Evolutionary conservation across 345 rosid genomes (phyloP).

Genomic region (Murraya koenigii): DNA sequence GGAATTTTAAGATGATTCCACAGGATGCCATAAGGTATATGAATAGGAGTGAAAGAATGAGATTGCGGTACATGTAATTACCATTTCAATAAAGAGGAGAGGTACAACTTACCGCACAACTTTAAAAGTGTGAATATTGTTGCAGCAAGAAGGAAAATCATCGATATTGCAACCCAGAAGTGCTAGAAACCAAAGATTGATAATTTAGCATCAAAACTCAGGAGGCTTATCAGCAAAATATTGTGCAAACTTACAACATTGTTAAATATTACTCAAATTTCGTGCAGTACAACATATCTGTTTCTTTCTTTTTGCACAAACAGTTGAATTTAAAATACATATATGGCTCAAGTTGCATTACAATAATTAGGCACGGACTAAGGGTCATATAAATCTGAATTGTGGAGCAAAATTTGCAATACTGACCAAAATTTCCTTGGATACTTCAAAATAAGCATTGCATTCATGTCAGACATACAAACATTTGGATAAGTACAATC

Average conservation of each 20-base stretch:
- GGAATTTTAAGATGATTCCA: background rate
- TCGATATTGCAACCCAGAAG: slow-evolving; percentile 90
- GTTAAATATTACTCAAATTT: background rate
- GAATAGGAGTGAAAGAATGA: background rate
- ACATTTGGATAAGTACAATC: background rate
- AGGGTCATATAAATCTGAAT: background rate
- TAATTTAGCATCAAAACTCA: slow-evolving; percentile 23
- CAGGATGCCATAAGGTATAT: background rate
- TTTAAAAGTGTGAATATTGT: slow-evolving; percentile 84
- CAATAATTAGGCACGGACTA: background rate
- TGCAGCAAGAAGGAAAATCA: slow-evolving; percentile 91
- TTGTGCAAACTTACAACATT: background rate
- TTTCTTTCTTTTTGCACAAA: background rate
- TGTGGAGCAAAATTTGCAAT: background rate
- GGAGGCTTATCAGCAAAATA: background rate
- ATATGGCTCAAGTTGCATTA: background rate
- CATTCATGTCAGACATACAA: background rate
- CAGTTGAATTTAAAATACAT: background rate
- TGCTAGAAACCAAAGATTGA: slow-evolving; percentile 54
- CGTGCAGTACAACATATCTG: background rate
- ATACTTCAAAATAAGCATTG: background rate
- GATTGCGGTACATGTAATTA: background rate
- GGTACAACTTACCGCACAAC: slow-evolving; percentile 63
- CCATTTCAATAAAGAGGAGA: background rate
- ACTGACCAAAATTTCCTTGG: background rate